These are phyloP conservation scores for Paraconiothyrium brasiliense DNA, from an alignment of 2,329 filamentous ascomycete species.

Conservation along the genomic window DNA sequence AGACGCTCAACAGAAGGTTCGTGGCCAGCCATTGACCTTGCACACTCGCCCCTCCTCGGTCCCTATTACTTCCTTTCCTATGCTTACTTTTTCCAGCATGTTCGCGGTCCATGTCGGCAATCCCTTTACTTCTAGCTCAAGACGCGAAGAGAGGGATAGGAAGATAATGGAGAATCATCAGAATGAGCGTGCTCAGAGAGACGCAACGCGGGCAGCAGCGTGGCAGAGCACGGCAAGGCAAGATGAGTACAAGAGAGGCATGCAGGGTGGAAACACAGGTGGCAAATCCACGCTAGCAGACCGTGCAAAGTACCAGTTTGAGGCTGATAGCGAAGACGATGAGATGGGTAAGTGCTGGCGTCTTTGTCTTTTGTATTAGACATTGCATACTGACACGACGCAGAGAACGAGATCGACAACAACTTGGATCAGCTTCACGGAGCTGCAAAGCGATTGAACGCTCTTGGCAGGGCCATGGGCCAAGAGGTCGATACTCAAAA, in stretches of 20 bases:
- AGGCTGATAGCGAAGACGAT: conserved; percentile 58
- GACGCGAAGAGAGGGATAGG: conserved; percentile 64
- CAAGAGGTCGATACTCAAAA: conserved; percentile 82
- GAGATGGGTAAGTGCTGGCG: conserved; percentile 61
- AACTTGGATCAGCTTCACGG: conserved; percentile 64
- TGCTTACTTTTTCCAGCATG: conserved; percentile 64
- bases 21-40: too few species aligned
- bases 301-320: conserved; percentile 48
- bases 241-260: conserved; percentile 31
- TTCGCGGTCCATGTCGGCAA: conserved; percentile 74
- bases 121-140: conserved; percentile 70
- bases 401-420: conserved; percentile 51
- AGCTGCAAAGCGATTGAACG: conserved; percentile 75
- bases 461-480: conserved; percentile 76
- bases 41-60: too few species aligned
- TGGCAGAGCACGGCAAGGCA: conserved; percentile 44
- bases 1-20: conserved; percentile 76
- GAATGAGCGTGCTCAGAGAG: conserved; percentile 64
- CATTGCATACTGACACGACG: conserved; percentile 38
- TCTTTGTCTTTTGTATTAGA: conserved; percentile 31
- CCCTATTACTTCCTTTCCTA: too few species aligned
- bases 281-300: conserved; percentile 41
- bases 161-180: conserved; percentile 68
- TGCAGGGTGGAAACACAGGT: conserved; percentile 22
- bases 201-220: conserved; percentile 65